These are phyloP conservation scores for Mycoemilia scoparia DNA, from an alignment of 192 early-diverging fungal species.

Conservation along the genomic window DNA sequence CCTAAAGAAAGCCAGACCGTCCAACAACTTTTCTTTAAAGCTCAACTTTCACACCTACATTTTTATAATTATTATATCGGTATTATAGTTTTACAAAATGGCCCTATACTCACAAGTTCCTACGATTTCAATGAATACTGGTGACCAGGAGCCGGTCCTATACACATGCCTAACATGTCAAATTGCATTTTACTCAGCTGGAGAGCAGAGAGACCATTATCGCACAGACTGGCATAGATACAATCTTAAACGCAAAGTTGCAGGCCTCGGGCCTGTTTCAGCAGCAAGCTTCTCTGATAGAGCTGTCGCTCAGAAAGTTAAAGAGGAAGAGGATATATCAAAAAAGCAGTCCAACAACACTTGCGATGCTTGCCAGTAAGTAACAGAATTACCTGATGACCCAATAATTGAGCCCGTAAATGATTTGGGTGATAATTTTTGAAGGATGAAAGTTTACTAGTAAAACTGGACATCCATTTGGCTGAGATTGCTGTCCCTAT, in stretches of 20 bases:
- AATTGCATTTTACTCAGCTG: conserved; percentile 75
- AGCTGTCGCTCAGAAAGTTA: conserved; percentile 41
- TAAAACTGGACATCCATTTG: no score
- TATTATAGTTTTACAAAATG: no score
- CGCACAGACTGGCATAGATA: conserved; percentile 97
- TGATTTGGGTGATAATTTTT: no score
- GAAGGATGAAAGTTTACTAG: no score
- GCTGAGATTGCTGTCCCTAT: no score
- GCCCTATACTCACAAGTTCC: no score
- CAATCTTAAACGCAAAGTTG: conserved; percentile 95
- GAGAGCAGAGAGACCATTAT: conserved; percentile 84
- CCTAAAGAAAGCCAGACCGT: no score
- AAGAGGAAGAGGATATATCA: conserved; percentile 26
- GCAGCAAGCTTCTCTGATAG: conserved; percentile 67
- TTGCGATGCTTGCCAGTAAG: conserved; percentile 31
- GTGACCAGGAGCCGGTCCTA: conserved; percentile 32
- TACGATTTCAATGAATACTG: no score
- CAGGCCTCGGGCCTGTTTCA: conserved; percentile 66
- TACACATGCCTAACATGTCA: conserved; percentile 83
- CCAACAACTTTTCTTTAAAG: no score
- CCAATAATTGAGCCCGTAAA: conserved; percentile 5
- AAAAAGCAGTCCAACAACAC: no score
- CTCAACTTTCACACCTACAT: no score
- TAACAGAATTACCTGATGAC: not conserved
- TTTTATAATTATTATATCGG: no score